Evolutionary conservation across 108 stramenopile species (phyloP), one percentile per base, ranked within the genome.

Genomic region (Cyclotella distinguenda): DNA sequence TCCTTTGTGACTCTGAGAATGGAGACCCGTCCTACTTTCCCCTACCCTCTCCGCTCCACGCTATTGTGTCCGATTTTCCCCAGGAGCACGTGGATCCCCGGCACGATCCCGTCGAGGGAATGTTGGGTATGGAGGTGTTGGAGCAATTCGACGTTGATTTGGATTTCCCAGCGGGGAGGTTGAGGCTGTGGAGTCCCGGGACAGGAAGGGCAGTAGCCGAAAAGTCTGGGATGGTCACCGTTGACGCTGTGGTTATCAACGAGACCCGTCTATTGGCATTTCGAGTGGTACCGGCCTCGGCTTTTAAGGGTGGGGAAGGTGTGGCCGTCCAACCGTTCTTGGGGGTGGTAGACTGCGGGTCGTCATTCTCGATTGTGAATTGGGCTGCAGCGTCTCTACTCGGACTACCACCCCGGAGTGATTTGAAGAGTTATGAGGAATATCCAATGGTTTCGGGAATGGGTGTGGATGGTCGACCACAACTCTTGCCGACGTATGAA

Each of bases 51-150:
- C 73, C 76, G n/a, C 62, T 90, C 21, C 69, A 75, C 61, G 89
- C 89, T 4, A 67, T 87, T 23, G 80, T 90, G 6, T 81, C 86
- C 1, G 82, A 86, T 60, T 90, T 90, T 68, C 85, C 86, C 21
- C 89, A 90, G 52, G 89, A 90, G 53, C 84, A 90, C 67, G 77
- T 90, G 50, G 89, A 90, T 78, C 89, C 86, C 11, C 36, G 27
- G 7, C 89, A 90, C 44, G 79, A 89, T 73, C 86, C 86, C 10
- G 83, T 90, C 18, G 89, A 90, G 54, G 89, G 89, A 0, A 90
- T 90, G 89, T 45, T 90, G 33, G 89, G 89, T 0, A 86, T 86
- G 89, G 89, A 90, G 63, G 25, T 86, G 33, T 40, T 90, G 5
- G 64, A 66, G n/a, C 63, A 74, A 42, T 90, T 84, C 58, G 89